Evolutionary conservation across 441 rosid species (phyloP), one percentile per base, ranked within the genome.

Genomic region (Adansonia grandidieri): DNA sequence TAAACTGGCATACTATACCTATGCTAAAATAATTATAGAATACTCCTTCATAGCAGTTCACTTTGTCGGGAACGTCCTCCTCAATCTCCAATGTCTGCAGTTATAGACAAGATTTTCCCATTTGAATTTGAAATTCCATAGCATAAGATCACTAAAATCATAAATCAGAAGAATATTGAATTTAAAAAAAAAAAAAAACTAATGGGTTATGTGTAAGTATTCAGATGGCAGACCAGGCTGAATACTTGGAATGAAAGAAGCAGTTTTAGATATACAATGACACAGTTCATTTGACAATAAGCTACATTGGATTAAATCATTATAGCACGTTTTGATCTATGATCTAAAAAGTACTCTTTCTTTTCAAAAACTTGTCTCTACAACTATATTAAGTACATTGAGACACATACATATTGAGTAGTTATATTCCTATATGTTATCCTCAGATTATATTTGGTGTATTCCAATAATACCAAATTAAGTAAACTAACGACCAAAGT

Each of bases 11-110:
- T 82, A 91, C 91, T 77, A 70, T 82, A 91, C 95, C 97, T 83
- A 96, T 87, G 82, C 99, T 94, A 83, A 89, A 94, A 87, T 94
- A 96, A 84, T 92, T 94, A 82, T 96, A 94, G 76, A 94, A 96
- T 47, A 92, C 95, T 82, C 99, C 98, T 84, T 87, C 96, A 77
- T 92, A 90, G 77, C 87, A 86, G 63, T 78, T 86, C 32, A 74
- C 61, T 61, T 84, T 85, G 82, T 89, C 95, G 54, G 91, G 97
- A 81, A 86, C 56, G 73, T 74, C 79, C 81, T 94, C 98, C 14
- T 87, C 94, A 77, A 85, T 84, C 74, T 82, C 85, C 84, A 94
- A 85, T 83, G 85, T 86, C 98, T 93, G 77, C 84, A 77, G 2
- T 22, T 71, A 70, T 28, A 17, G 13, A 48, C 9, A 81, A 70